Conservation (phyloP, 2,329 filamentous ascomycete genomes). For the Hymenoscyphus scutula region DNA sequence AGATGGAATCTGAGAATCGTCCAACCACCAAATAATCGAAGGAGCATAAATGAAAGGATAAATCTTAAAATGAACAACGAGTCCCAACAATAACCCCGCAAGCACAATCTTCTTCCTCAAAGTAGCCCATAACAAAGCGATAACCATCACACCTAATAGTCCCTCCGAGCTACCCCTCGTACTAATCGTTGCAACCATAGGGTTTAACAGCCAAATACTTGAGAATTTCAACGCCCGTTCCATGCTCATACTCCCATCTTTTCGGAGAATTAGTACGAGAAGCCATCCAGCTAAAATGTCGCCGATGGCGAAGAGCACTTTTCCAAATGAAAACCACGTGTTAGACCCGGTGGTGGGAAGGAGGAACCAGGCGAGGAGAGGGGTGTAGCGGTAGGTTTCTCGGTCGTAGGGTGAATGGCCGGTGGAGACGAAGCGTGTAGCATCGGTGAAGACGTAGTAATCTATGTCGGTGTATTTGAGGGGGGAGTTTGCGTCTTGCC, state of each 20-base stretch:
- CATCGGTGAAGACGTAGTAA: constrained; percentile 97
- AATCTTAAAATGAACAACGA: constrained; percentile 96
- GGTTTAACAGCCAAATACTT: constrained; percentile 90
- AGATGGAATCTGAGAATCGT: constrained; percentile 47
- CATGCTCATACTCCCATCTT: constrained; percentile 35
- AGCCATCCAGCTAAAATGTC: constrained; percentile 85
- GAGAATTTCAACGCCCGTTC: constrained; percentile 70
- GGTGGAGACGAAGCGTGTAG: constrained; percentile 70
- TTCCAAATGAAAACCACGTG: constrained; percentile 74
- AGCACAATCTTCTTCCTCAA: constrained; percentile 59
- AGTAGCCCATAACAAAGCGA: constrained; percentile 80
- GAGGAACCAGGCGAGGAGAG: constrained; percentile 86
- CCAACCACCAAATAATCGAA: constrained; percentile 78
- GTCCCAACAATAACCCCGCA: constrained; percentile 73
- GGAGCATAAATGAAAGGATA: constrained; percentile 96
- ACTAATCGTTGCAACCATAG: constrained; percentile 97
- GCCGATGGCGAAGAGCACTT: constrained; percentile 77
- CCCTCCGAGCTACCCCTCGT: constrained; percentile 94
- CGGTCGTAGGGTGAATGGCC: constrained; percentile 76
- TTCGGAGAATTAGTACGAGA: constrained; percentile 55
- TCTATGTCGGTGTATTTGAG: constrained; percentile 99
- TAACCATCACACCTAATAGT: constrained; percentile 78
- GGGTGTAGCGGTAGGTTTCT: constrained; percentile 96
- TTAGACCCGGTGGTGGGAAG: constrained; percentile 67
- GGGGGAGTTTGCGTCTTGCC: constrained; percentile 87